Evolutionary conservation across 176 grass and related monocot species (phyloP).

Genomic region (Cocos nucifera): DNA sequence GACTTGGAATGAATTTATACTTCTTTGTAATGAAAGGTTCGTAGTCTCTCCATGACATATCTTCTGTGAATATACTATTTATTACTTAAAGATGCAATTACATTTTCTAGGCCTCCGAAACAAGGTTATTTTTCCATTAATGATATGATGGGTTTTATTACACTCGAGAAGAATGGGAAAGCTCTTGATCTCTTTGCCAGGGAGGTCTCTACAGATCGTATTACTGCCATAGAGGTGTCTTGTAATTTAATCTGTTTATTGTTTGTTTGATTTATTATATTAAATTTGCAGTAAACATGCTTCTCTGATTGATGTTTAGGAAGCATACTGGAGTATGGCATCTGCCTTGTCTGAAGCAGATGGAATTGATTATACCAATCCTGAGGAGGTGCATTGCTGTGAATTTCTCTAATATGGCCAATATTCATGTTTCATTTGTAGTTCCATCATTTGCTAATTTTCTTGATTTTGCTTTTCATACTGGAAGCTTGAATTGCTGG

Average conservation of each 20-base stretch:
- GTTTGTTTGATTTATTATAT: neutral
- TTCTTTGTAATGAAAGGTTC: no score
- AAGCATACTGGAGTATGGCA: conserved; percentile 88
- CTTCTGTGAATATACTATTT: no score
- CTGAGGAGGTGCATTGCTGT: conserved; percentile 62
- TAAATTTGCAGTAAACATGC: neutral
- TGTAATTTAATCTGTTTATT: conserved; percentile 21
- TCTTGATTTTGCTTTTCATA: conserved; percentile 18
- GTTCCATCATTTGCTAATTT: conserved; percentile 2
- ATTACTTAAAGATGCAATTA: no score
- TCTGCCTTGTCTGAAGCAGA: conserved; percentile 91
- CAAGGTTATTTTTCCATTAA: conserved; percentile 32
- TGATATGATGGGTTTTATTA: conserved; percentile 57
- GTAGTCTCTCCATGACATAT: no score
- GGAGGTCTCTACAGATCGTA: conserved; percentile 73
- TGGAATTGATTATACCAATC: conserved; percentile 92
- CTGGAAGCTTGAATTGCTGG: conserved; percentile 81
- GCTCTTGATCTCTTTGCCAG: conserved; percentile 59
- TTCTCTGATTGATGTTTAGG: conserved; percentile 27
- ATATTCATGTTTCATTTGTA: conserved; percentile 8
- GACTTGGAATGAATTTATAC: no score
- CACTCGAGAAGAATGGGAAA: conserved; percentile 82
- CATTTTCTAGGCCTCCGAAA: conserved; percentile 34
- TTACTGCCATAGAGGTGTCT: conserved; percentile 75
- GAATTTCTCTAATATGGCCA: neutral